Evolutionary conservation across 805 yeast species (phyloP), one percentile per base, ranked within the genome.

Genomic region (Candida ficus): DNA sequence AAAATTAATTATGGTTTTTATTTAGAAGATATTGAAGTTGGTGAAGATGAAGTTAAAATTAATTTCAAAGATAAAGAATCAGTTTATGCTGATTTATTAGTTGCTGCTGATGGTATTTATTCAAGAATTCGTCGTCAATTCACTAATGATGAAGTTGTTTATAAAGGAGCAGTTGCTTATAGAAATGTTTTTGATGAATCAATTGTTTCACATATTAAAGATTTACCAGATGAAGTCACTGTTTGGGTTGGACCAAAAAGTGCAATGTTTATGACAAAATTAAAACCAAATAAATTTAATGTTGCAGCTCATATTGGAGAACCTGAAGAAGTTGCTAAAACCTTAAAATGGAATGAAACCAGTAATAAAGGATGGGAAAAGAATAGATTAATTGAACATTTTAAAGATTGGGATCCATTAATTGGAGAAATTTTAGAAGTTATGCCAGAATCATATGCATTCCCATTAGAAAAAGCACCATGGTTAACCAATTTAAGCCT

Each of bases 21-120:
- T 3, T 32, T 35, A 7, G 35, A 33, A 14, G 33, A 36, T 21
- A 29, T 43, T 33, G 41, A 39, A 31, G 9, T 37, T 5, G 7
- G 27, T 20, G 40, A 25, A 4, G 43, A 43, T 29, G 21, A 11
- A 17, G 45, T 32, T 8, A 38, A 29, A 13, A 20, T 45, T 4
- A 42, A 39, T n/a, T 45, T 45, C 33, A 33, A 33, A 19, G 35
- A 38, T 20, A 35, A 38, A 22, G 37, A 37, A 10, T 20, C 44
- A 6, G 31, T 45, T 8, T 16, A 10, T 29, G 44, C 39, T 16
- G 49, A 43, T 35, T 18, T 46, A 14, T 18, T 43, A 6, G 41
- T 43, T 18, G 47, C 47, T 8, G 49, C 49, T 21, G 49, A 43
- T 36, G 49, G 49, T 25, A 46, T 46, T 13, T 46, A 46, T 21